Evolutionary conservation across 208 protist species (phyloP).

Genomic region (Wallacemonas sp.): DNA sequence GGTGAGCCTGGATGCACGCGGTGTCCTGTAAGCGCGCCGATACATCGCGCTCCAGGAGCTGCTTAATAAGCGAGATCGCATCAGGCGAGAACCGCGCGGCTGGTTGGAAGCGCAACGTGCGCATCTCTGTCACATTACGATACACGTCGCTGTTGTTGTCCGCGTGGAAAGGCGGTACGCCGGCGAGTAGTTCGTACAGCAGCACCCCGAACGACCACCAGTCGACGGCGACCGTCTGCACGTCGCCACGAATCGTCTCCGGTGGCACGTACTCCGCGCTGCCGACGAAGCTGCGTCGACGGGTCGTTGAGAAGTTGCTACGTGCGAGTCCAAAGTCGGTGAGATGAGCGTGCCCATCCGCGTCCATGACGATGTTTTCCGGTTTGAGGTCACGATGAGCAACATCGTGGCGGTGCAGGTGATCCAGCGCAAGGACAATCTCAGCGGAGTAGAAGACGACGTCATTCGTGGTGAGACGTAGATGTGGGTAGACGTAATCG

Average conservation of each 20-base stretch:
- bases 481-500: slow-evolving; percentile 82
- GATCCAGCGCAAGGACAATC: slow-evolving; percentile 85
- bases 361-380: slow-evolving; percentile 86
- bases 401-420: slow-evolving; percentile 86
- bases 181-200: slow-evolving; percentile 93
- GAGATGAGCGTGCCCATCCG: slow-evolving; percentile 78
- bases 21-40: slow-evolving; percentile 38
- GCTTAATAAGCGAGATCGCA: slow-evolving; percentile 53
- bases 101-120: slow-evolving; percentile 32
- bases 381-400: slow-evolving; percentile 89
- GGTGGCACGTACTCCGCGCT: slow-evolving; percentile 90
- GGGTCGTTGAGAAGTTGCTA: slow-evolving; percentile 56
- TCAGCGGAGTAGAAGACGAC: slow-evolving; percentile 89
- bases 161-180: slow-evolving; percentile 92
- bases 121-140: slow-evolving; percentile 59
- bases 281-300: slow-evolving; percentile 86
- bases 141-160: slow-evolving; percentile 83
- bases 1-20: slow-evolving; percentile 48
- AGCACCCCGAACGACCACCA: slow-evolving; percentile 97
- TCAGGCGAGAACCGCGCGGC: slow-evolving; percentile 47
- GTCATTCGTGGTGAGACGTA: slow-evolving; percentile 34
- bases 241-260: slow-evolving; percentile 85
- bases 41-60: slow-evolving; percentile 53
- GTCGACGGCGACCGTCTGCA: slow-evolving; percentile 94
- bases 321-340: slow-evolving; percentile 90